Conservation (phyloP, 176 grass and related monocot species). For the Bonia amplexicaulis region DNA sequence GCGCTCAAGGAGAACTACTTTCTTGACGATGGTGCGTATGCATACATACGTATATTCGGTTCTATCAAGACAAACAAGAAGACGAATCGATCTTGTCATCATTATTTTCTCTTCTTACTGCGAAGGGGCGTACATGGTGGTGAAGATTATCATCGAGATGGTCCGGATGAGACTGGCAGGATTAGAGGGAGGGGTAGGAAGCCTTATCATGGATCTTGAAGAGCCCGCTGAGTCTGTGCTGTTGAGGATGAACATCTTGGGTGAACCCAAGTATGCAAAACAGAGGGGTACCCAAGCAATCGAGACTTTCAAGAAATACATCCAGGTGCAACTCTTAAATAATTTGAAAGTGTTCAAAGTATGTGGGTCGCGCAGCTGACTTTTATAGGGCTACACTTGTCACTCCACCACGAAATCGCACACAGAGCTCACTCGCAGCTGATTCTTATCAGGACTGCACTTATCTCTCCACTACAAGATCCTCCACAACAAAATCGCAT, state of each 20-base stretch:
- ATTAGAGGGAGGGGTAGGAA: slow-evolving; percentile 43
- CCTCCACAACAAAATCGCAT: no score
- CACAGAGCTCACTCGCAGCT: no score
- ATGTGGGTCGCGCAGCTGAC: no score
- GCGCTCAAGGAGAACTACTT: slow-evolving; percentile 84
- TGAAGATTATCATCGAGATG: slow-evolving; percentile 80
- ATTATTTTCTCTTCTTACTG: neutral
- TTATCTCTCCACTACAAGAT: no score
- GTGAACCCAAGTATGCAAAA: slow-evolving; percentile 57
- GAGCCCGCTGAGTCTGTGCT: slow-evolving; percentile 56
- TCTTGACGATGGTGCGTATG: slow-evolving; percentile 56
- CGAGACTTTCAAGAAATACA: slow-evolving; percentile 54
- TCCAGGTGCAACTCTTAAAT: slow-evolving; percentile 35
- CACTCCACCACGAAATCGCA: no score
- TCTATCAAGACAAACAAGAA: neutral
- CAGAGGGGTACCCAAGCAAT: slow-evolving; percentile 37
- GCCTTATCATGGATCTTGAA: slow-evolving; percentile 60
- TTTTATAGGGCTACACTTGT: no score
- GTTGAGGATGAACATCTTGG: slow-evolving; percentile 67
- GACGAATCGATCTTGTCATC: neutral
- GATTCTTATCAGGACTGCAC: no score
- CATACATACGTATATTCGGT: neutral
- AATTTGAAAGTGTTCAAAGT: neutral
- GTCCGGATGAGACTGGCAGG: slow-evolving; percentile 60
- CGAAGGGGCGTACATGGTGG: slow-evolving; percentile 76